Evolutionary conservation across 2,329 filamentous ascomycete species (phyloP).

Genomic region (Exophiala spinifera): DNA sequence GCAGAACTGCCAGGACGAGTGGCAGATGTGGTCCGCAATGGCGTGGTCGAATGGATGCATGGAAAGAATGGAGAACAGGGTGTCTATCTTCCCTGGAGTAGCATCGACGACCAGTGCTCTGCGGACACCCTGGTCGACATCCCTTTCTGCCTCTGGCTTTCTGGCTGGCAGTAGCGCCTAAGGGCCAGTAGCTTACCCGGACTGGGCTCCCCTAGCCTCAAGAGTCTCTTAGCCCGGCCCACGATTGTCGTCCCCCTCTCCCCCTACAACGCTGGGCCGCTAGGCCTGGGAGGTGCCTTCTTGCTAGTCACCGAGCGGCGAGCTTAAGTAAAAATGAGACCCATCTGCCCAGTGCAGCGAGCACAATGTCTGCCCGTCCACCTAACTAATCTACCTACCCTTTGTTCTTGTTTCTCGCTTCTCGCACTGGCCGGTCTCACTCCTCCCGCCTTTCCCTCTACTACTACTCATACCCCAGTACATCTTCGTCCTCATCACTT

Average conservation of each 20-base stretch:
- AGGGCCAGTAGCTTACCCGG: background rate
- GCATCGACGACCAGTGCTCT: background rate
- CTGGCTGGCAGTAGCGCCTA: background rate
- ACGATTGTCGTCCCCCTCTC: slow-evolving; percentile 11
- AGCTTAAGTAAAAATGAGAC: slow-evolving; percentile 1
- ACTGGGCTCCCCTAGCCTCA: too few relatives aligned
- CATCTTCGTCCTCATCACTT: too few relatives aligned
- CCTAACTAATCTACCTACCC: slow-evolving; percentile 11
- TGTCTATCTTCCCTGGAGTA: background rate
- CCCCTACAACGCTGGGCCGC: slow-evolving; percentile 2
- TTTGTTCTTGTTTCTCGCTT: slow-evolving; percentile 19
- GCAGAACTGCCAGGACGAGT: background rate
- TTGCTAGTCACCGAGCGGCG: slow-evolving; percentile 2
- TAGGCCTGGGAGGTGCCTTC: background rate
- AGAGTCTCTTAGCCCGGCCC: background rate
- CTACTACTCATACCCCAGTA: too few relatives aligned
- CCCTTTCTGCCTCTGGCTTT: background rate
- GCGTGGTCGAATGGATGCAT: background rate
- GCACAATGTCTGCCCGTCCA: slow-evolving; percentile 1
- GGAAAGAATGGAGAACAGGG: background rate
- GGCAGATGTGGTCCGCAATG: background rate
- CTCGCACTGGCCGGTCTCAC: slow-evolving; percentile 18
- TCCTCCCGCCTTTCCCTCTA: slow-evolving; percentile 7
- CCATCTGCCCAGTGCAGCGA: background rate
- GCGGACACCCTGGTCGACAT: background rate